Percentiles rank a stretch among this genome's conserved stretches.
Conservation (phyloP, 345 rosid genomes). For the Hibiscus tridactylites region DNA sequence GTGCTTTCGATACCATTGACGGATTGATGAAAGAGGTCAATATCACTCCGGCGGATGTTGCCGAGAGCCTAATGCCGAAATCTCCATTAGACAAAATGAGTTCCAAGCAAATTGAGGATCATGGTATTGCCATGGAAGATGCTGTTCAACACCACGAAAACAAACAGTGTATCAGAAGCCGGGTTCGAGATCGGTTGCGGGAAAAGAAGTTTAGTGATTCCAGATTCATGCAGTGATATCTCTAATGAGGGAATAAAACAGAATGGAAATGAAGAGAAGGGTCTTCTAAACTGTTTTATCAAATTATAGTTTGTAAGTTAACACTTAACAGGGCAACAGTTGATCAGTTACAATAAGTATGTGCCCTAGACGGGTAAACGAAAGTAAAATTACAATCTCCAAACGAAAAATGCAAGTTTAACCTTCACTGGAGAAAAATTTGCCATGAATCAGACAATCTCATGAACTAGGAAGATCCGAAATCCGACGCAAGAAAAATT, state of each 20-base stretch:
- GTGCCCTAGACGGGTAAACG: neutral
- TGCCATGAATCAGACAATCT: neutral
- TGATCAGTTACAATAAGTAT: neutral
- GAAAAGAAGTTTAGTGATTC: neutral
- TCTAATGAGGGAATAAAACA: neutral
- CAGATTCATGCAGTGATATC: neutral
- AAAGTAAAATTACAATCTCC: neutral
- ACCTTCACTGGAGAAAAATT: neutral
- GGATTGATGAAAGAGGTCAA: constrained; percentile 20
- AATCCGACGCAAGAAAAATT: neutral
- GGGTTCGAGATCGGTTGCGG: too few species aligned
- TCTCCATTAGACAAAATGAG: neutral
- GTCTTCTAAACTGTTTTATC: neutral
- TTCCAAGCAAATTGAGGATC: constrained; percentile 1
- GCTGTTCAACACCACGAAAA: constrained; percentile 2
- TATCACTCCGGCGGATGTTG: constrained; percentile 36
- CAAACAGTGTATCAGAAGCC: neutral
- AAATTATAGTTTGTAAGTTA: neutral
- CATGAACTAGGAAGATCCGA: neutral
- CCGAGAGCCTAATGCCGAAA: constrained; percentile 36
- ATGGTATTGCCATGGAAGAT: constrained; percentile 7
- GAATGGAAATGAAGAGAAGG: neutral
- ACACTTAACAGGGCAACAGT: neutral
- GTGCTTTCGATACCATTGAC: constrained; percentile 9
- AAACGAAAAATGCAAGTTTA: neutral